Evolutionary conservation across 2,329 filamentous ascomycete species (phyloP).

Genomic region (Ophiostoma quercus): DNA sequence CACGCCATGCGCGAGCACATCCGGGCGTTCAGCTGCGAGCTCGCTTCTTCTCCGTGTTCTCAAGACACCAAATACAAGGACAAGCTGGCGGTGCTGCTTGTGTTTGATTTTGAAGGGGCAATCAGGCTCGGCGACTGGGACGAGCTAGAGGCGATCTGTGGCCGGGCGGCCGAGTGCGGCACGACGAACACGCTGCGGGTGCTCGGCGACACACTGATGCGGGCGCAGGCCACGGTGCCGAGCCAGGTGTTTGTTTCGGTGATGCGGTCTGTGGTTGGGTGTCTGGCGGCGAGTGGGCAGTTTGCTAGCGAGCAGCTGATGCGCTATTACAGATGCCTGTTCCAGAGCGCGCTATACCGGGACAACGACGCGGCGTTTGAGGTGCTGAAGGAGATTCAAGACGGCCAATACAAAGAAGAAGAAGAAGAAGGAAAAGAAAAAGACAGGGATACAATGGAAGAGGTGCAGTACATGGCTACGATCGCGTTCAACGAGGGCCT

Average conservation of each 20-base stretch:
- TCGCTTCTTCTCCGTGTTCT: too few species aligned
- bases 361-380: slow-evolving; percentile 53
- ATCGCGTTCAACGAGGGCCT: slow-evolving; percentile 65
- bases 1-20: slow-evolving; percentile 56
- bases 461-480: slow-evolving; percentile 71
- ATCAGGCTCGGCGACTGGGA: slow-evolving; percentile 63
- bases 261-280: slow-evolving; percentile 64
- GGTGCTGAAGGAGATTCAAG: slow-evolving; percentile 59
- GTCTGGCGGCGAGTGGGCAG: slow-evolving; percentile 53
- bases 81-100: slow-evolving; percentile 62
- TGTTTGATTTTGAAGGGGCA: slow-evolving; percentile 75
- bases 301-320: slow-evolving; percentile 58
- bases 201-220: slow-evolving; percentile 61
- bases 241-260: slow-evolving; percentile 43
- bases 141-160: slow-evolving; percentile 55
- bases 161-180: slow-evolving; percentile 43
- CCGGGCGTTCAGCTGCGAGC: slow-evolving; percentile 48
- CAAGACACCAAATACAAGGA: slow-evolving; percentile 36
- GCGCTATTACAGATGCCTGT: slow-evolving; percentile 73
- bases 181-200: slow-evolving; percentile 50
- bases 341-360: slow-evolving; percentile 59
- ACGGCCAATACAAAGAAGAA: slow-evolving; percentile 22
- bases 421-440: slow-evolving; percentile 31
- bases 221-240: slow-evolving; percentile 40
- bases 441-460: slow-evolving; percentile 37